phyloP scores from a whole-genome alignment of 2,329 filamentous ascomycete genomes.

The Ceratocystis smalleyi region DNA sequence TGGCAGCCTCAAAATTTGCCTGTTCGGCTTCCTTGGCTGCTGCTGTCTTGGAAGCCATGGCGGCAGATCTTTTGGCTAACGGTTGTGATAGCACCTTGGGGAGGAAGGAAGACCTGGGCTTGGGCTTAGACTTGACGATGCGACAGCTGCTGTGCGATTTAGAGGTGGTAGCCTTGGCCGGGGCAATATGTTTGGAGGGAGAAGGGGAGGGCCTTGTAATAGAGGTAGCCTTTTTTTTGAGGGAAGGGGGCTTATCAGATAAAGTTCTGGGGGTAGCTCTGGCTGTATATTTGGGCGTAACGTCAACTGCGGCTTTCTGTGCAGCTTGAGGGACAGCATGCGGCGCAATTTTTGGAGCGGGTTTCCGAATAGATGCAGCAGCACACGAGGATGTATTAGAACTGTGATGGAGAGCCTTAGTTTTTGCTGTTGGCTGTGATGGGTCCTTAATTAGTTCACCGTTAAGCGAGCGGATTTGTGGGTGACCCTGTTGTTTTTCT shows the following conservation, averaged over 20 bases:
- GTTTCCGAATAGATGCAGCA: no score
- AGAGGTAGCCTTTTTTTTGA: not conserved
- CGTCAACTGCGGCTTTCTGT: no score
- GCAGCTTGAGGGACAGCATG: no score
- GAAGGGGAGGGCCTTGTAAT: not conserved
- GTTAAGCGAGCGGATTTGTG: no score
- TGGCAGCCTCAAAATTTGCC: constrained; percentile 4
- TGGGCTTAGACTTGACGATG: not conserved
- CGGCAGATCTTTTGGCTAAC: not conserved
- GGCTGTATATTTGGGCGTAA: no score
- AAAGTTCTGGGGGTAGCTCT: not conserved
- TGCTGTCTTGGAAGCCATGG: not conserved
- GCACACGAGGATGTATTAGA: no score
- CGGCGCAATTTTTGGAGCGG: no score
- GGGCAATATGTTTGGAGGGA: not conserved
- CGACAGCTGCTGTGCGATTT: not conserved
- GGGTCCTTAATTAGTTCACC: no score
- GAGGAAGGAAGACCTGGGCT: not conserved
- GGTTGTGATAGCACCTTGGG: not conserved
- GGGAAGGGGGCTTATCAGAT: not conserved
- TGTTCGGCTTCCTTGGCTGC: not conserved
- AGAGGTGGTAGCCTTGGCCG: not conserved
- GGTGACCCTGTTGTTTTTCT: no score
- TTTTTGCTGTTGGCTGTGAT: no score
- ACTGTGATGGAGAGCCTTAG: no score